Percentiles rank a stretch among this genome's conserved stretches.
Evolutionary conservation across 2,329 filamentous ascomycete species (phyloP).

Genomic region (Xylariales sp.): DNA sequence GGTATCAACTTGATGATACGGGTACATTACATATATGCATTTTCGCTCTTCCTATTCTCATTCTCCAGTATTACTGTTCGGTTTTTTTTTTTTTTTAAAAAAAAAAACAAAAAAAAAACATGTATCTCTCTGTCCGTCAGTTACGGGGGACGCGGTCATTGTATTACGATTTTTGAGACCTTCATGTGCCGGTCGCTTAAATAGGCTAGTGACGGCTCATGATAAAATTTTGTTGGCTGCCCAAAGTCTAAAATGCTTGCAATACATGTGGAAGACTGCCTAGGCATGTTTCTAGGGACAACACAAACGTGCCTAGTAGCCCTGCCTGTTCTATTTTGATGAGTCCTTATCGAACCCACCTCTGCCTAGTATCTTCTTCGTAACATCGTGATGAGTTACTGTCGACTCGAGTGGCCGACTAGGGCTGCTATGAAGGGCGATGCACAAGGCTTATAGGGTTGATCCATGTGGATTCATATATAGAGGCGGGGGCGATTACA

Average conservation of each 20-base stretch:
- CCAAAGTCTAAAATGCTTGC: not conserved
- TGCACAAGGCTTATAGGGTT: conserved; percentile 15
- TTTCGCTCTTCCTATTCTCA: not conserved
- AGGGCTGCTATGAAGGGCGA: conserved; percentile 6
- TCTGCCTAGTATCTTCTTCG: not conserved
- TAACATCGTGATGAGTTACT: conserved; percentile 2
- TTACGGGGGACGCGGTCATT: not conserved
- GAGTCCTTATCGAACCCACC: not conserved
- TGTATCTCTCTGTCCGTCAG: not conserved
- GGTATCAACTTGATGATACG: not conserved
- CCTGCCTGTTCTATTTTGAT: not conserved
- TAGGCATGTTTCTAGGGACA: not conserved
- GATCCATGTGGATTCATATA: conserved; percentile 17
- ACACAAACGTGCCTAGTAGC: not conserved
- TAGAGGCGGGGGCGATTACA: conserved; percentile 12
- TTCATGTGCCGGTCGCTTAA: conserved; percentile 3
- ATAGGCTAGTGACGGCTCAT: conserved; percentile 14
- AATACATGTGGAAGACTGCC: not conserved
- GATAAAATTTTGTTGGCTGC: not conserved
- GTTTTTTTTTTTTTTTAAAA: no score
- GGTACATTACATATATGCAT: not conserved
- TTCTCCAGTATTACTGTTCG: not conserved
- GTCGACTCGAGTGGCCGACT: conserved; percentile 8
- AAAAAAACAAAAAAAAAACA: not conserved
- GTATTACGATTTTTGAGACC: not conserved